Evolutionary conservation across 1,139 yeast genomes (phyloP).

Genomic region (Diutina rugosa): DNA sequence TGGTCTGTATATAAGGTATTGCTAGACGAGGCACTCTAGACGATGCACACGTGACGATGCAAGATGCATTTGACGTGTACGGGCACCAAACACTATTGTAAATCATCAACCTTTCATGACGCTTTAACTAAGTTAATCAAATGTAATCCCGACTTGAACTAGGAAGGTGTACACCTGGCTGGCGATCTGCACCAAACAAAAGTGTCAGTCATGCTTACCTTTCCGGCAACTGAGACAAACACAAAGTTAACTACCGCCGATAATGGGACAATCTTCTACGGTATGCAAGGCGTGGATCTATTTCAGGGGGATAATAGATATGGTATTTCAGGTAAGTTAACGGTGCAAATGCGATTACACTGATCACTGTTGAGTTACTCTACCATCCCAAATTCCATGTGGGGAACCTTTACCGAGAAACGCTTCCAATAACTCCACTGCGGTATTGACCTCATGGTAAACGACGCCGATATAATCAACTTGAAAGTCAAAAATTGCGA

Average conservation of each 20-base stretch:
- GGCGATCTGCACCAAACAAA: too few relatives aligned
- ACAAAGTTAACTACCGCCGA: constrained; percentile 71
- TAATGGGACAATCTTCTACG: constrained; percentile 65
- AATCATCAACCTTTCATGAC: too few relatives aligned
- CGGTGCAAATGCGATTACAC: constrained; percentile 64
- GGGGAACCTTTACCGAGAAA: constrained; percentile 56
- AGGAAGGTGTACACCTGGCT: too few relatives aligned
- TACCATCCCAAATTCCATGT: constrained; percentile 66
- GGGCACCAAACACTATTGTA: too few relatives aligned
- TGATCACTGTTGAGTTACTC: constrained; percentile 48
- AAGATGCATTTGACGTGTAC: too few relatives aligned
- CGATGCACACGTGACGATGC: too few relatives aligned
- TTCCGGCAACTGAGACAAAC: too few relatives aligned
- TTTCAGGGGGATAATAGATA: constrained; percentile 72
- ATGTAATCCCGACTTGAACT: too few relatives aligned
- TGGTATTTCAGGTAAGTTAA: constrained; percentile 70
- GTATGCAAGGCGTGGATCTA: constrained; percentile 92
- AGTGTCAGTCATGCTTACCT: too few relatives aligned
- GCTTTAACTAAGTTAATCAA: too few relatives aligned
- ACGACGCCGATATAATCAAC: constrained; percentile 22
- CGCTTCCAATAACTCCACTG: constrained; percentile 83
- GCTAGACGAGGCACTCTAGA: too few relatives aligned
- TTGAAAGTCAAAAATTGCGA: constrained; percentile 12
- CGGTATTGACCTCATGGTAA: constrained; percentile 53
- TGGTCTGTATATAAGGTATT: too few relatives aligned